Evolutionary conservation across 192 early-diverging fungal genomes (phyloP).

Genomic region (Pilaira anomala): DNA sequence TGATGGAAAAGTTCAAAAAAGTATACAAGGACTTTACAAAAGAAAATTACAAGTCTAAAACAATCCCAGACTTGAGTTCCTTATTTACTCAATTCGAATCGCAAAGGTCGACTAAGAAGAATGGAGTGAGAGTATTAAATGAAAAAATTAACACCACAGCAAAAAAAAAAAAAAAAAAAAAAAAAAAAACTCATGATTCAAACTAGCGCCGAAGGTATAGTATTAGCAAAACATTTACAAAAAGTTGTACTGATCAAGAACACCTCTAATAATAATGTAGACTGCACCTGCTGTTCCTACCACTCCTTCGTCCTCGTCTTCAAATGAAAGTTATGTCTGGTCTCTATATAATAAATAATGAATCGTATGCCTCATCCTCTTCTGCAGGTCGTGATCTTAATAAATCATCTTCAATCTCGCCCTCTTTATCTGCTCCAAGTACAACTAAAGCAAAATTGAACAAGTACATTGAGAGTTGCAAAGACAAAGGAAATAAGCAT

Average conservation of each 20-base stretch:
- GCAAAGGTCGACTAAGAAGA: too few species aligned
- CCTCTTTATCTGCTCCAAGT: conserved; percentile 2
- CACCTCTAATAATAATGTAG: conserved; percentile 5
- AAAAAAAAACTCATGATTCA: too few species aligned
- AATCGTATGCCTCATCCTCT: background rate
- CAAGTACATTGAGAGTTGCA: conserved; percentile 6
- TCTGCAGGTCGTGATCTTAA: conserved; percentile 5
- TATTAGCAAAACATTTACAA: conserved; percentile 14
- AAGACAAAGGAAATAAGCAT: conserved; percentile 12
- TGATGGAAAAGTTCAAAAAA: too few species aligned
- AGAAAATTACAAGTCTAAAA: too few species aligned
- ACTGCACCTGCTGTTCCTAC: background rate
- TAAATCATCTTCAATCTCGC: background rate
- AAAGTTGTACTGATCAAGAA: conserved; percentile 12
- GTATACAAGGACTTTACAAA: too few species aligned
- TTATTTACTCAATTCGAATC: too few species aligned
- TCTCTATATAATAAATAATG: background rate
- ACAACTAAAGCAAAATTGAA: conserved; percentile 7
- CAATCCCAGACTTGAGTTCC: too few species aligned
- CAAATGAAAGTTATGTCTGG: conserved; percentile 7
- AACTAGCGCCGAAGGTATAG: background rate
- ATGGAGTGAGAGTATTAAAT: too few species aligned
- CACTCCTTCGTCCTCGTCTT: background rate
- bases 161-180: too few species aligned
- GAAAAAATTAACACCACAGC: too few species aligned